Conservation (phyloP, 83 land plant genomes). For the Larix sibirica region DNA sequence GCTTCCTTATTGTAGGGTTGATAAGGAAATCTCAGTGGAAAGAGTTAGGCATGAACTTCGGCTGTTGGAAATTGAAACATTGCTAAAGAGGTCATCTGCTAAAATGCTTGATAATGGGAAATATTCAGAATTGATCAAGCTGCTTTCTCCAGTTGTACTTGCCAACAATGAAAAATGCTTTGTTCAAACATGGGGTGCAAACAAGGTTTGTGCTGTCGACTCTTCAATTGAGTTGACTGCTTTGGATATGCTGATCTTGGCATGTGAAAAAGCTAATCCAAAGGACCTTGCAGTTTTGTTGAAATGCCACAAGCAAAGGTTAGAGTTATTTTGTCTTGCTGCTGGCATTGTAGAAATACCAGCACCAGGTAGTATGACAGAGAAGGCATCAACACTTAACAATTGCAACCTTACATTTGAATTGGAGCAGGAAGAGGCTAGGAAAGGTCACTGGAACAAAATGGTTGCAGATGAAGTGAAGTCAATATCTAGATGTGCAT, state of each 20-base stretch:
- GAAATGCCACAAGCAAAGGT: slow-evolving; percentile 62
- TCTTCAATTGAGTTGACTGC: slow-evolving; percentile 69
- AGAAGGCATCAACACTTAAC: slow-evolving; percentile 10
- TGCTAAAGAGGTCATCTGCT: slow-evolving; percentile 51
- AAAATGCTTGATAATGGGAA: slow-evolving; percentile 69
- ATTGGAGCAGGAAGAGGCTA: slow-evolving; percentile 28
- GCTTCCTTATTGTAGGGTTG: slow-evolving; percentile 77
- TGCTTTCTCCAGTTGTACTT: slow-evolving; percentile 74
- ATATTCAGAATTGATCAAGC: slow-evolving; percentile 59
- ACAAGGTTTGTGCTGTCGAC: slow-evolving; percentile 39
- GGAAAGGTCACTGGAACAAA: slow-evolving; percentile 31
- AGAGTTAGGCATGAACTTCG: slow-evolving; percentile 71
- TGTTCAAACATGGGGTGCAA: slow-evolving; percentile 22
- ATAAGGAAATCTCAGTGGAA: slow-evolving; percentile 58
- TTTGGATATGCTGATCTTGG: slow-evolving; percentile 62
- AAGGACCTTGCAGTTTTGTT: slow-evolving; percentile 49
- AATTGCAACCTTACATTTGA: slow-evolving; percentile 29
- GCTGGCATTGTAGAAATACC: slow-evolving; percentile 56
- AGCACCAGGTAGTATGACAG: slow-evolving; percentile 15
- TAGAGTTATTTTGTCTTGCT: slow-evolving; percentile 62
- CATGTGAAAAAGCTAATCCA: slow-evolving; percentile 70
- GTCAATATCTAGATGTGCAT: slow-evolving; percentile 55
- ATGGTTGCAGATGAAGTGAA: slow-evolving; percentile 73
- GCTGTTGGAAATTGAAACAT: slow-evolving; percentile 60
- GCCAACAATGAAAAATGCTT: slow-evolving; percentile 43